Base-by-base conservation (phyloP, 805 yeast genomes). In the Cyberlindnera mississippiensis region DNA sequence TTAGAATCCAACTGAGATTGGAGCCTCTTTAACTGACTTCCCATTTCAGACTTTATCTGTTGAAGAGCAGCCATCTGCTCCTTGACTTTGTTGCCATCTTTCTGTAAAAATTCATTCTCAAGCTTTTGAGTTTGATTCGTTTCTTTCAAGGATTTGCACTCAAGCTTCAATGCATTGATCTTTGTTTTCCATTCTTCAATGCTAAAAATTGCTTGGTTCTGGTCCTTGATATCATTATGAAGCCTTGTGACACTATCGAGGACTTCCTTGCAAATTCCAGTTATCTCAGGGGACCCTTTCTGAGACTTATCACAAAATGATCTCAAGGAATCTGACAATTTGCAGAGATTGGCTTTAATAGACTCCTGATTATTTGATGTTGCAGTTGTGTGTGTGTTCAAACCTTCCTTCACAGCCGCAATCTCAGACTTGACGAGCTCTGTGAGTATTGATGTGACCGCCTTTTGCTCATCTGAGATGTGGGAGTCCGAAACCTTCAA, bases 171-270 rank as follows among this genome's bases (percentile, higher is more conserved):
- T 13, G 16, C 14, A 16, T 36, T 16, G 16, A 37, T 22, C 9
- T 40, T 26, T 4, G 39, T 35, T 15, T 35, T 42, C 32, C 43
- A 41, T 7, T 33, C 42, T 7, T 36, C 36, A 14, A 37, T 14
- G 19, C 40, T 34, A 4, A 20, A 37, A 32, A 40, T 48, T 3
- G 27, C 28, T n/a, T 40, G 28, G 27, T 50, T 33, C 24, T 51
- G 51, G 37, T 41, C 45, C 40, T 49, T 53, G 40, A 55, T 46
- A 41, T 24, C 53, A 40, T 51, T 55, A 24, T 41, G 50, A 35
- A 50, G 52, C 13, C 44, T 30, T 12, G 46, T 43, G 13, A 44
- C 33, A 26, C 51, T 51, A 6, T 19, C 16, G 10, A 49, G 41
- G 11, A 44, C 28, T 8, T 37, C 33, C 13, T 38, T 42, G 14